Conservation (phyloP, 495 filamentous ascomycete species). For the Chaetomidium leptoderma region DNA sequence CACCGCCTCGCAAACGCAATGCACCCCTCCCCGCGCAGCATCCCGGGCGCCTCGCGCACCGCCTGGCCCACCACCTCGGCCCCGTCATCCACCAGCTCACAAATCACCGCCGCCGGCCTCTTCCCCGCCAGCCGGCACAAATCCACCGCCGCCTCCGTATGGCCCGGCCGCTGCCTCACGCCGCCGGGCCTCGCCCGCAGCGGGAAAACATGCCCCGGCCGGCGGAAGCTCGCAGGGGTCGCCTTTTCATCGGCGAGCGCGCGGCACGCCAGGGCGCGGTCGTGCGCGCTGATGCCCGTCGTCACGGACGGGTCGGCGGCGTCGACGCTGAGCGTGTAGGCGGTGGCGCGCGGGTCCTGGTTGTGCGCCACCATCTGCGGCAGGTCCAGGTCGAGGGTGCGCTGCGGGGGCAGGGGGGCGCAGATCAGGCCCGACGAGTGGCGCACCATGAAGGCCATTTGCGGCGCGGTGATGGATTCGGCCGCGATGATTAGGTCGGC, state of each 20-base stretch:
- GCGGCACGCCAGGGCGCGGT: constrained; percentile 77
- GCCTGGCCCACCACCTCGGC: constrained; percentile 55
- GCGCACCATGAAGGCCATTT: constrained; percentile 94
- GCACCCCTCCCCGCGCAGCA: constrained; percentile 92
- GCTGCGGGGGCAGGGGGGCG: constrained; percentile 67
- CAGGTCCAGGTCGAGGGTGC: constrained; percentile 63
- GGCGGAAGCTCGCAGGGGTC: constrained; percentile 58
- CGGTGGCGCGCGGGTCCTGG: constrained; percentile 81
- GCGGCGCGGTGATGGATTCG: constrained; percentile 73
- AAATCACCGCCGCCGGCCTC: constrained; percentile 72
- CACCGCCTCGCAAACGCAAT: constrained; percentile 81
- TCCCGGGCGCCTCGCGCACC: constrained; percentile 60
- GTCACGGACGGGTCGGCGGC: constrained; percentile 64
- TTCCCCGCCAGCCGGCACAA: constrained; percentile 79
- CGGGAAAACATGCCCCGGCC: constrained; percentile 89
- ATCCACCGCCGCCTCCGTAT: constrained; percentile 90
- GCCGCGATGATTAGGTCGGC: constrained; percentile 96
- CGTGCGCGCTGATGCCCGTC: constrained; percentile 86
- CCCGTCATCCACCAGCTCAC: constrained; percentile 80
- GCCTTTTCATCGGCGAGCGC: constrained; percentile 66
- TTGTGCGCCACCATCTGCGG: constrained; percentile 85
- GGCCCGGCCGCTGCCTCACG: constrained; percentile 70
- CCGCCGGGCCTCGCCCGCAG: constrained; percentile 76
- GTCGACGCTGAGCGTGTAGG: constrained; percentile 88
- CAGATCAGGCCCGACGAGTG: constrained; percentile 88